Percentiles rank a stretch among this genome's conserved stretches.
phyloP scores from a whole-genome alignment of 768 basidiomycete genomes.

The Pleurotus ostreatus region DNA sequence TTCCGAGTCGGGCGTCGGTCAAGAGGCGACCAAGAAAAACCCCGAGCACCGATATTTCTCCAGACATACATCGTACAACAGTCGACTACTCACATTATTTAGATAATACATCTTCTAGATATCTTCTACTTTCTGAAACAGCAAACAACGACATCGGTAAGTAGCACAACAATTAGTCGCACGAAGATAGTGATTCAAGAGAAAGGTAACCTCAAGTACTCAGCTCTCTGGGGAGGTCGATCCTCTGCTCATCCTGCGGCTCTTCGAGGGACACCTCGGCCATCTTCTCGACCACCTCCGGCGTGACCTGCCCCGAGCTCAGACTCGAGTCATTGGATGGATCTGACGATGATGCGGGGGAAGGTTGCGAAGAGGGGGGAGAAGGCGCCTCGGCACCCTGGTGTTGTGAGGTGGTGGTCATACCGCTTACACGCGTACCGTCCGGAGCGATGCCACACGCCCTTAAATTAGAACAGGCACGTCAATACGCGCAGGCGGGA shows the following conservation, averaged over 20 bases:
- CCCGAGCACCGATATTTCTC: too few relatives aligned
- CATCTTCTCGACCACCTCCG: constrained; percentile 1
- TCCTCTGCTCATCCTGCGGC: not conserved
- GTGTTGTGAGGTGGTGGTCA: not conserved
- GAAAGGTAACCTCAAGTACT: not conserved
- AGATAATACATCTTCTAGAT: too few relatives aligned
- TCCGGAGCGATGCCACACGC: constrained; percentile 55
- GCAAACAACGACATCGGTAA: not conserved
- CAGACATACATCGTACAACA: too few relatives aligned
- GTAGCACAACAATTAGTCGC: not conserved
- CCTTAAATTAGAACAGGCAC: constrained; percentile 29
- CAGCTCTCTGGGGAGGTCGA: not conserved
- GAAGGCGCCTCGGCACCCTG: not conserved
- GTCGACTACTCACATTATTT: too few relatives aligned
- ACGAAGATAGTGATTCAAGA: too few relatives aligned
- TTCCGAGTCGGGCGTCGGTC: too few relatives aligned
- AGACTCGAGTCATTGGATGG: not conserved
- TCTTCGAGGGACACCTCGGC: not conserved
- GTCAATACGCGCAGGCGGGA: not conserved
- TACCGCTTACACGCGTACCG: constrained; percentile 39
- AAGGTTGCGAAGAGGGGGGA: not conserved
- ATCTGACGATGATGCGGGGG: not conserved
- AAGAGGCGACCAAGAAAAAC: too few relatives aligned
- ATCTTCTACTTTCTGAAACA: too few relatives aligned
- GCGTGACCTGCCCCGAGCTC: constrained; percentile 3